Conservation (phyloP, 2,329 filamentous ascomycete species). For the Microascus cirrosus region DNA sequence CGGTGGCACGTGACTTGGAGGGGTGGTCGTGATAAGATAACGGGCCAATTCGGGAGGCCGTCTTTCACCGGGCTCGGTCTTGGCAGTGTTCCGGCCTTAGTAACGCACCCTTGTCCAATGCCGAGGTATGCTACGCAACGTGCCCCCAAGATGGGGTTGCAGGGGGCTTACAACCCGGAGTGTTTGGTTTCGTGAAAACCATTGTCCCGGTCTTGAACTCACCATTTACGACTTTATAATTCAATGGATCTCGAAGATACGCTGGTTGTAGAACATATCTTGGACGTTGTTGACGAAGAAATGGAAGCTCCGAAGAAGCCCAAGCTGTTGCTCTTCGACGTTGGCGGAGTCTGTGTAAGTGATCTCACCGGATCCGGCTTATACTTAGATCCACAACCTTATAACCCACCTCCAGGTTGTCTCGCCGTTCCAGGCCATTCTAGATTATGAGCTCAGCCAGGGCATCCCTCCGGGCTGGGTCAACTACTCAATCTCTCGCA, state of each 20-base stretch:
- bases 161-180: background rate
- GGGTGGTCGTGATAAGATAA: background rate
- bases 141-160: background rate
- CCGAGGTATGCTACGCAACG: background rate
- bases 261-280: conserved; percentile 16
- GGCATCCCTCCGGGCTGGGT: conserved; percentile 81
- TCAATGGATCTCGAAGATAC: conserved; percentile 2
- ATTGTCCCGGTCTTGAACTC: background rate
- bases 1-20: background rate
- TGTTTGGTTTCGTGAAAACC: background rate
- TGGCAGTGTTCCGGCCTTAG: background rate
- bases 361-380: background rate
- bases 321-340: conserved; percentile 81
- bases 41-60: no score
- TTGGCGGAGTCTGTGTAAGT: conserved; percentile 93
- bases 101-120: background rate
- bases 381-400: background rate
- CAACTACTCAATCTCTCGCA: conserved; percentile 77
- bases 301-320: conserved; percentile 41
- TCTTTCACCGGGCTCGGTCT: background rate
- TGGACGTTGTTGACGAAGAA: conserved; percentile 16
- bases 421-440: conserved; percentile 85
- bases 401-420: conserved; percentile 48
- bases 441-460: conserved; percentile 72
- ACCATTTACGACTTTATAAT: background rate